These are phyloP conservation scores for Blastobotrys ciferrii DNA, from an alignment of 1,139 yeast species.

Conservation along the genomic window DNA sequence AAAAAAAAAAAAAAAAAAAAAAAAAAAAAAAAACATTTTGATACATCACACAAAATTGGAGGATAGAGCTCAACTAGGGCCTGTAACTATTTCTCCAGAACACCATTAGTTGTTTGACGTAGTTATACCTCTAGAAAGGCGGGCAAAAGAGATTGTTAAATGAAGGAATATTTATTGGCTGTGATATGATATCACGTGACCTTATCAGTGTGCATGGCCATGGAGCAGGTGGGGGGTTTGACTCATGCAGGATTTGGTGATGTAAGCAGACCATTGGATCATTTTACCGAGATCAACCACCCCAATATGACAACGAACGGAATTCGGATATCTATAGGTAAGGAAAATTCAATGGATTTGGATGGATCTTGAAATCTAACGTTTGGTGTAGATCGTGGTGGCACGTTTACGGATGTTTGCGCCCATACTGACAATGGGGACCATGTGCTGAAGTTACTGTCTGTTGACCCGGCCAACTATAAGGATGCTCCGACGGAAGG, in stretches of 20 bases:
- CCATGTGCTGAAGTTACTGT: slow-evolving; percentile 65
- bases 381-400: slow-evolving; percentile 42
- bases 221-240: not conserved
- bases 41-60: too few species aligned
- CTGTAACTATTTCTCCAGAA: too few species aligned
- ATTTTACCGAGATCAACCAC: not conserved
- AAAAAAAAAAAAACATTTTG: too few species aligned
- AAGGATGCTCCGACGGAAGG: slow-evolving; percentile 91
- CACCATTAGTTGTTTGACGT: too few species aligned
- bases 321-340: slow-evolving; percentile 20
- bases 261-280: not conserved
- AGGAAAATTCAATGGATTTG: not conserved
- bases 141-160: not conserved
- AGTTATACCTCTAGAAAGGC: too few species aligned
- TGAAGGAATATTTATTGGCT: too few species aligned
- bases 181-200: not conserved
- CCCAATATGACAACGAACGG: slow-evolving; percentile 12
- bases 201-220: not conserved
- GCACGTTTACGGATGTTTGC: slow-evolving; percentile 84
- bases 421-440: slow-evolving; percentile 45
- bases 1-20: too few species aligned
- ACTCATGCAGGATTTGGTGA: too few species aligned
- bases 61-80: too few species aligned
- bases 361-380: slow-evolving; percentile 2
- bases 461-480: slow-evolving; percentile 85